Evolutionary conservation across 768 basidiomycete species (phyloP).

Genomic region (Lactarius sanguifluus): DNA sequence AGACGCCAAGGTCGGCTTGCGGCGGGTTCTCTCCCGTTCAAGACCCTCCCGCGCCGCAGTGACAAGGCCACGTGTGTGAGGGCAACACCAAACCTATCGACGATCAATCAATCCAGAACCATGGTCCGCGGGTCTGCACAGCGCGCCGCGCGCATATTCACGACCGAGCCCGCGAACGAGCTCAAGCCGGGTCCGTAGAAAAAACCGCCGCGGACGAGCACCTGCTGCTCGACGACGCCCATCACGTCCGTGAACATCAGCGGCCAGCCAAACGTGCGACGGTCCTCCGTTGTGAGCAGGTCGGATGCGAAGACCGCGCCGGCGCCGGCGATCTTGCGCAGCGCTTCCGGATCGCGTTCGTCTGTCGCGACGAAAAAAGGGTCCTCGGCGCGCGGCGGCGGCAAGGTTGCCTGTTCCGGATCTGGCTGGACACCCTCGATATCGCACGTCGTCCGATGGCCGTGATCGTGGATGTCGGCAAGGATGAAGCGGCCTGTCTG

Average conservation of each 20-base stretch:
- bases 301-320: constrained; percentile 45
- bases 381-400: constrained; percentile 20
- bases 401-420: constrained; percentile 6
- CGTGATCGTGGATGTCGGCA: constrained; percentile 6
- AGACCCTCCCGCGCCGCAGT: background rate
- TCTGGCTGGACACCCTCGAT: constrained; percentile 15
- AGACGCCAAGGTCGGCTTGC: constrained; percentile 2
- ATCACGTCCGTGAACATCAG: constrained; percentile 45
- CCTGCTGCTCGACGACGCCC: constrained; percentile 44
- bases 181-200: constrained; percentile 42
- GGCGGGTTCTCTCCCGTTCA: background rate
- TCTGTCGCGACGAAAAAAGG: constrained; percentile 42
- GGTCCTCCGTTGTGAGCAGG: constrained; percentile 44
- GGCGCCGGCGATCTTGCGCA: constrained; percentile 36
- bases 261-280: constrained; percentile 42
- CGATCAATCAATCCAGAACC: constrained; percentile 38
- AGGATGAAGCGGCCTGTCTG: constrained; percentile 36
- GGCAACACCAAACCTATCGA: background rate
- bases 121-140: constrained; percentile 40
- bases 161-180: constrained; percentile 41
- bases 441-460: constrained; percentile 11
- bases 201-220: constrained; percentile 37
- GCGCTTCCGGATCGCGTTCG: constrained; percentile 40
- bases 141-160: constrained; percentile 40
- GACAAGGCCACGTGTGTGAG: background rate